phyloP scores from a whole-genome alignment of 1,139 yeast genomes.

The Blastobotrys arbuscula region DNA sequence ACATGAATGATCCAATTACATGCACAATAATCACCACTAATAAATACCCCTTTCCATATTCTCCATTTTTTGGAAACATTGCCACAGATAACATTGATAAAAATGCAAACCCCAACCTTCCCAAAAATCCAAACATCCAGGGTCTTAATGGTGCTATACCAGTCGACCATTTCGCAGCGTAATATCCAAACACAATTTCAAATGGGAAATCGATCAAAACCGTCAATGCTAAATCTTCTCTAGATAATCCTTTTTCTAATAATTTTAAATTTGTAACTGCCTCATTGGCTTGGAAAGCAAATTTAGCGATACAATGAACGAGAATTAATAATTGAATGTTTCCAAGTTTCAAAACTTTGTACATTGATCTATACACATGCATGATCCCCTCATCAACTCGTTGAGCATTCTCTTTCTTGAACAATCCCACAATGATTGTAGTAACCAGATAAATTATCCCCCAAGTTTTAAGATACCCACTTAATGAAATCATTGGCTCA shows the following conservation, averaged over 20 bases:
- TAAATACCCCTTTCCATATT: slow-evolving; percentile 51
- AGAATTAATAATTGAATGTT: slow-evolving; percentile 70
- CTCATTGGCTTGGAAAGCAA: slow-evolving; percentile 94
- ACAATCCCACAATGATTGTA: slow-evolving; percentile 53
- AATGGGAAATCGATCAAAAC: slow-evolving; percentile 94
- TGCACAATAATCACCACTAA: slow-evolving; percentile 72
- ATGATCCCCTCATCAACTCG: slow-evolving; percentile 36
- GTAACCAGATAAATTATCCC: slow-evolving; percentile 67
- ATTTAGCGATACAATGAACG: slow-evolving; percentile 72
- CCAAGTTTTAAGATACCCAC: slow-evolving; percentile 72
- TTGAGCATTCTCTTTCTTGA: slow-evolving; percentile 40
- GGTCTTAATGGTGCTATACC: slow-evolving; percentile 70
- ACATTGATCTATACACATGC: slow-evolving; percentile 70
- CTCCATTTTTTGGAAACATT: slow-evolving; percentile 55
- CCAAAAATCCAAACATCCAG: slow-evolving; percentile 88
- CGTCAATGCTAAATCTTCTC: slow-evolving; percentile 89
- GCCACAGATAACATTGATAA: slow-evolving; percentile 71
- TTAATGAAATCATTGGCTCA: slow-evolving; percentile 63
- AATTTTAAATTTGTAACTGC: slow-evolving; percentile 90
- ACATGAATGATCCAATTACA: slow-evolving; percentile 81
- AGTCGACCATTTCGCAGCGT: slow-evolving; percentile 91
- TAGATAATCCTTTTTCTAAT: slow-evolving; percentile 87
- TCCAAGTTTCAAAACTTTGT: slow-evolving; percentile 65
- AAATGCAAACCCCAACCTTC: slow-evolving; percentile 69
- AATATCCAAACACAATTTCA: slow-evolving; percentile 90